Evolutionary conservation across 1,139 yeast species (phyloP), one percentile per base, ranked within the genome.

Genomic region (Taphrina betulina): DNA sequence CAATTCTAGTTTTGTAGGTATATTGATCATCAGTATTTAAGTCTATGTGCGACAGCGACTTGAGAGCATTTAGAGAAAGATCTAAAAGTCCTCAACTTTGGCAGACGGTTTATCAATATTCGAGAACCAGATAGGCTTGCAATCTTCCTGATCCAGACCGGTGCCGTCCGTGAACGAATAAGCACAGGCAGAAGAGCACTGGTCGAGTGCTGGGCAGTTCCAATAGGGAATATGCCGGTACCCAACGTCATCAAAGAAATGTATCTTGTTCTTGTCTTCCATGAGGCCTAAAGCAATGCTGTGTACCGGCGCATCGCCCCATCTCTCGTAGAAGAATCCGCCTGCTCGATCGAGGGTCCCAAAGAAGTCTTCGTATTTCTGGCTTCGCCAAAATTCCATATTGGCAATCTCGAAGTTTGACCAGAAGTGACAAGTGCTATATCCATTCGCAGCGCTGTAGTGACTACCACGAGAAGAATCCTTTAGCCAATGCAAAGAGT

Each of bases 241-340:
- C 29, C 58, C 58, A 22, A 54, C 43, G 22, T 54, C 75, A 61
- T 89, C 79, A 2, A 95, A 53, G 29, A n/a, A 54, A 22, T 54
- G 58, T 8, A 54, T 19, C 40, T 40, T 40, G 16, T 23, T 14
- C 50, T 46, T 46, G 20, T 46, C 50, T 24, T 36, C 50, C 37
- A 54, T 35, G 23, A 54, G 26, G 3, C 54, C 58, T 17, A 48
- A 17, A 4, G 50, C 58, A 23, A 54, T 48, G 23, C 54, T 84
- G 68, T 86, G 95, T 34, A 86, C 83, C 37, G 95, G 95, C 10
- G 95, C 95, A 70, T 86, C 95, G 60, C 95, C 95, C 95, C 95
- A 86, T 68, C 95, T 78, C 72, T 86, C 95, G 69, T 86, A 86
- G 72, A 83, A 87, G 72, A 87, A 86, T 3, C 95, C 95, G 66